phyloP scores from a whole-genome alignment of 2,329 filamentous ascomycete species.

The Immersiporthe knoxdaviesiana region DNA sequence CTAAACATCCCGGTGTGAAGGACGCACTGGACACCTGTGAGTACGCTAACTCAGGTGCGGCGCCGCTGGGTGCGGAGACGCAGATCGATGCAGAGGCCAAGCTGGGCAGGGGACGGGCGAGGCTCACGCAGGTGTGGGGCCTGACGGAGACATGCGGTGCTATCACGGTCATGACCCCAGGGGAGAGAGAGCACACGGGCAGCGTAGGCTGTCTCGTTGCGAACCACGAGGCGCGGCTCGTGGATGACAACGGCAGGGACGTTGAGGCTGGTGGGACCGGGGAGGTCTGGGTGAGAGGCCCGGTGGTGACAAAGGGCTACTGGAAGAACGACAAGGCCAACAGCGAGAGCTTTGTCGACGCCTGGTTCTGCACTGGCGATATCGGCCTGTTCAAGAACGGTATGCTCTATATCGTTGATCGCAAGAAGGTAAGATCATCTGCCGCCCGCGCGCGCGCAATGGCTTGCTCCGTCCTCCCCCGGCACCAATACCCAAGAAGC shows the following conservation, averaged over 20 bases:
- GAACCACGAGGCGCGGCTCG: slow-evolving; percentile 41
- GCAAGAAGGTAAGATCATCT: slow-evolving; percentile 60
- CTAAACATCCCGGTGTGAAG: slow-evolving; percentile 57
- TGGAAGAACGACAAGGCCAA: slow-evolving; percentile 70
- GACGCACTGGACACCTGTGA: slow-evolving; percentile 58
- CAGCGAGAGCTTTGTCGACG: slow-evolving; percentile 57
- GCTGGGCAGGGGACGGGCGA: slow-evolving; percentile 45
- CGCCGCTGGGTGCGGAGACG: slow-evolving; percentile 58
- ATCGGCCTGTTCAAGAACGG: slow-evolving; percentile 72
- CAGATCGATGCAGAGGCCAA: slow-evolving; percentile 55
- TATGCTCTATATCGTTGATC: slow-evolving; percentile 78
- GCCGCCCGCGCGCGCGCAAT: slow-evolving; percentile 9
- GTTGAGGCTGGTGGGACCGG: slow-evolving; percentile 50
- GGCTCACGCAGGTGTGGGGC: slow-evolving; percentile 60
- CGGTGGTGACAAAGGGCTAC: slow-evolving; percentile 74
- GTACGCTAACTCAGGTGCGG: slow-evolving; percentile 55
- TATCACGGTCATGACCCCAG: slow-evolving; percentile 49
- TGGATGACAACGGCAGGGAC: slow-evolving; percentile 46
- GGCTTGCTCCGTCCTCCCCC: not conserved
- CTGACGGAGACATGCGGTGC: slow-evolving; percentile 58
- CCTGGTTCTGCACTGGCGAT: slow-evolving; percentile 81
- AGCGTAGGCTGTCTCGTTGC: slow-evolving; percentile 49
- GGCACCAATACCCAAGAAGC: not conserved
- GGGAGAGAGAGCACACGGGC: slow-evolving; percentile 47
- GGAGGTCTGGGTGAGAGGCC: slow-evolving; percentile 70